Percentiles rank a stretch among this genome's conserved stretches.
phyloP scores from a whole-genome alignment of 1,284 basidiomycete species.

The Leccinum subspadiceum region DNA sequence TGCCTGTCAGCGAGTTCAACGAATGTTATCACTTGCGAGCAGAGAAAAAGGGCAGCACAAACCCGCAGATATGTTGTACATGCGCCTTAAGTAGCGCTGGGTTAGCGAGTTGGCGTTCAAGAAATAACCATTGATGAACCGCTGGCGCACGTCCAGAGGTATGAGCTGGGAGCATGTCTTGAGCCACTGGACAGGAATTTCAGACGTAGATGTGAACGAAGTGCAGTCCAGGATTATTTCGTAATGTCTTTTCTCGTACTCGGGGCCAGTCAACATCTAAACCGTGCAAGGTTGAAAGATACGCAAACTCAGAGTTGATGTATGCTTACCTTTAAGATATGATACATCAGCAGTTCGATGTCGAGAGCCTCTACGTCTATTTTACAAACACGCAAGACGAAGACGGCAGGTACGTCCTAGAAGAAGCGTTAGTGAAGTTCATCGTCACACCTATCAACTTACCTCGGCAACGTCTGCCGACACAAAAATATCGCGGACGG shows the following conservation, averaged over 20 bases:
- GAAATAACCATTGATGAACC: constrained; percentile 62
- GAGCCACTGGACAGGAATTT: constrained; percentile 80
- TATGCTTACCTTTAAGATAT: constrained; percentile 69
- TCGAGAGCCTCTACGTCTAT: constrained; percentile 84
- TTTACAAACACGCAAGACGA: constrained; percentile 62
- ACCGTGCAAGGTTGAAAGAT: constrained; percentile 1
- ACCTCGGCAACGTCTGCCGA: constrained; percentile 49
- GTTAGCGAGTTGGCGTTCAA: constrained; percentile 80
- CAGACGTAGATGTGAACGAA: constrained; percentile 71
- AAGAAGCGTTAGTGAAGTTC: constrained; percentile 9
- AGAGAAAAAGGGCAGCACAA: constrained; percentile 19
- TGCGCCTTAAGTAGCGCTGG: constrained; percentile 69
- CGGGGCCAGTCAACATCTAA: constrained; percentile 43
- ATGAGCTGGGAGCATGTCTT: constrained; percentile 79
- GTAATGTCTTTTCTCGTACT: constrained; percentile 52
- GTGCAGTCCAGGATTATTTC: constrained; percentile 85
- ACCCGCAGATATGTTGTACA: constrained; percentile 78
- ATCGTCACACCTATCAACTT: constrained; percentile 36
- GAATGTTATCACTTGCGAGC: not conserved
- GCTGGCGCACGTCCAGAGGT: constrained; percentile 62
- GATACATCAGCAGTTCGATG: constrained; percentile 80
- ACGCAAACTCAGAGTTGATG: not conserved
- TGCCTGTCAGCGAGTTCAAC: constrained; percentile 40
- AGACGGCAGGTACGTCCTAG: constrained; percentile 55
- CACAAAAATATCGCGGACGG: constrained; percentile 69